Percentiles rank a stretch among this genome's conserved stretches.
phyloP scores from a whole-genome alignment of 257 asterid species.

The Cordia subcordata region DNA sequence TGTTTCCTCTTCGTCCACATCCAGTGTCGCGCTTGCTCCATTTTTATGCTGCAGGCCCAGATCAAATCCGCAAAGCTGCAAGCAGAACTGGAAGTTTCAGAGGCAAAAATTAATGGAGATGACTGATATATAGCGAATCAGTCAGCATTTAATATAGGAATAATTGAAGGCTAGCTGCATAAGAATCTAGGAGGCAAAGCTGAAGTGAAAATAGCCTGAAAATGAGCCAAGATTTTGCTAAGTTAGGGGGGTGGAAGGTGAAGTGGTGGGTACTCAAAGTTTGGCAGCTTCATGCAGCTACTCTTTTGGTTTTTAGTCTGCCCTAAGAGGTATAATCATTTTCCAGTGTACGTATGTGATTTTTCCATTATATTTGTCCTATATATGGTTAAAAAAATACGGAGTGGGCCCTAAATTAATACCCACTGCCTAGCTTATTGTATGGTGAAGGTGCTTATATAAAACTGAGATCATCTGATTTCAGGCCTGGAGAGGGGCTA shows the following conservation, averaged over 20 bases:
- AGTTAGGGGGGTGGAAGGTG: slow-evolving; percentile 41
- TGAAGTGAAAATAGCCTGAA: slow-evolving; percentile 28
- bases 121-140: neutral
- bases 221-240: slow-evolving; percentile 24
- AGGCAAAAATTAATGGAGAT: slow-evolving; percentile 13
- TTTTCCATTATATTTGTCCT: too few relatives aligned
- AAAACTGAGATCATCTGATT: slow-evolving; percentile 39
- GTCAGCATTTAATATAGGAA: slow-evolving; percentile 24
- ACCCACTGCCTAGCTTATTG: slow-evolving; percentile 9
- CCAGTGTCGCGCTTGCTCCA: slow-evolving; percentile 72
- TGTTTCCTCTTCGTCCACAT: slow-evolving; percentile 62
- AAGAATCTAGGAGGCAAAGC: slow-evolving; percentile 24
- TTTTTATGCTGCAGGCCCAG: slow-evolving; percentile 3
- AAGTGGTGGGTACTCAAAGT: slow-evolving; percentile 51
- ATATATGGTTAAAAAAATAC: neutral
- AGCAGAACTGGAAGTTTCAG: slow-evolving; percentile 3
- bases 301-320: slow-evolving; percentile 38
- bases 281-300: slow-evolving; percentile 66
- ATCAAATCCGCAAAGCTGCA: slow-evolving; percentile 4
- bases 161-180: slow-evolving; percentile 25
- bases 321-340: neutral
- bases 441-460: slow-evolving; percentile 12
- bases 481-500: slow-evolving; percentile 6
- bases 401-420: slow-evolving; percentile 30
- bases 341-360: too few relatives aligned